Conservation (phyloP, 257 asterid genomes). For the Datura wrightii region DNA sequence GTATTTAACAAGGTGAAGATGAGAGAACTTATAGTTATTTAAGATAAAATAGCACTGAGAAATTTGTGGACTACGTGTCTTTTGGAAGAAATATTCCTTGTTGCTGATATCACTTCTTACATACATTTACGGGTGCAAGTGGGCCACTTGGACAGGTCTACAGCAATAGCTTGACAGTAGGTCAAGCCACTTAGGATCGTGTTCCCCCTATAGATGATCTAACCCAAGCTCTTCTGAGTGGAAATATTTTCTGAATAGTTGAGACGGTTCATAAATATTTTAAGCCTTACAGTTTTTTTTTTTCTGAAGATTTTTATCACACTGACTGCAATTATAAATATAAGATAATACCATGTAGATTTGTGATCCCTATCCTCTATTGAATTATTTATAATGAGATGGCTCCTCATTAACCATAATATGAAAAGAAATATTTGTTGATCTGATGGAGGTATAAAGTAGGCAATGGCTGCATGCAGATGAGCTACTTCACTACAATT, state of each 20-base stretch:
- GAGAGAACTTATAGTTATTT: neutral
- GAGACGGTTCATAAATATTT: neutral
- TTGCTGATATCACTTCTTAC: neutral
- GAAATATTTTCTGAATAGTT: neutral
- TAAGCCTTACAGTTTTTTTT: neutral
- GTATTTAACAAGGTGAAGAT: neutral
- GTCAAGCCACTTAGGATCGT: neutral
- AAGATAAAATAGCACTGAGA: neutral
- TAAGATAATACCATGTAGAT: neutral
- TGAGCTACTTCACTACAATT: conserved; percentile 14
- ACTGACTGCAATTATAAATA: neutral
- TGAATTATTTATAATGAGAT: neutral
- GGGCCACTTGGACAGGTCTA: conserved; percentile 2
- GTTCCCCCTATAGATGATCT: neutral
- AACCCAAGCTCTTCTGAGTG: neutral
- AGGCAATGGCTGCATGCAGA: neutral
- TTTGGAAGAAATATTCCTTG: neutral
- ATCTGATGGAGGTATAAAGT: neutral
- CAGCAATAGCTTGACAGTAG: neutral
- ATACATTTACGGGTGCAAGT: neutral
- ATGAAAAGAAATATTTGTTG: neutral
- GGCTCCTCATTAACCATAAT: neutral
- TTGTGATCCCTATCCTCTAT: neutral
- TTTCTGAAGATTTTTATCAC: neutral
- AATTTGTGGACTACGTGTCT: neutral